Percentiles rank a stretch among this genome's conserved stretches.
Evolutionary conservation across 1,139 yeast genomes (phyloP).

Genomic region (Geotrichum aggregatum): DNA sequence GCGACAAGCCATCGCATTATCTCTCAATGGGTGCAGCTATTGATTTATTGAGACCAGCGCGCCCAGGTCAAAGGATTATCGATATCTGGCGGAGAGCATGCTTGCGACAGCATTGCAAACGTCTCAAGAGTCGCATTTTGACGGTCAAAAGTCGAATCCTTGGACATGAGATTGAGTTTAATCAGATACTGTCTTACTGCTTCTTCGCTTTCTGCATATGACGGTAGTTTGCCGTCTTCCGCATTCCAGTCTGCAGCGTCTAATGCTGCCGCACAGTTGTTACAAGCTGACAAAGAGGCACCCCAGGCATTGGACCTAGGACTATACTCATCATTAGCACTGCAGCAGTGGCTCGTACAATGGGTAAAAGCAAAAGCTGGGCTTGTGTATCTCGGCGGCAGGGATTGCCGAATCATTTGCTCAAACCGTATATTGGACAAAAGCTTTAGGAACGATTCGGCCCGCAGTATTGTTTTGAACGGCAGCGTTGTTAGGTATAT

Average conservation of each 20-base stretch:
- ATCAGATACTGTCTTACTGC: conserved; percentile 21
- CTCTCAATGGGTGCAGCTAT: not conserved
- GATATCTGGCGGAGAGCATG: conserved; percentile 16
- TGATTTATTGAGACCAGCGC: not conserved
- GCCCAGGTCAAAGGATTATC: not conserved
- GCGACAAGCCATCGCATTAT: not conserved
- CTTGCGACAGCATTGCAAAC: conserved; percentile 10
- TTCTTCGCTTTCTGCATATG: conserved; percentile 19
- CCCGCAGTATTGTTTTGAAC: conserved; percentile 30
- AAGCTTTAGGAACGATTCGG: conserved; percentile 32
- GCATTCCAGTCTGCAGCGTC: conserved; percentile 19
- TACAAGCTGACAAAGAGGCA: not conserved
- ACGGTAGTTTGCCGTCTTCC: conserved; percentile 15
- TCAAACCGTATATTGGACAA: conserved; percentile 36
- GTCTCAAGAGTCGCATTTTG: conserved; percentile 9
- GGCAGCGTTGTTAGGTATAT: conserved; percentile 31
- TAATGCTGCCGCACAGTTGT: not conserved
- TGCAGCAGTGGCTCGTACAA: too few relatives aligned
- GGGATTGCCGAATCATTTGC: conserved; percentile 33
- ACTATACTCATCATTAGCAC: too few relatives aligned
- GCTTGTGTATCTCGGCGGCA: conserved; percentile 32
- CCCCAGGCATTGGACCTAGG: too few relatives aligned
- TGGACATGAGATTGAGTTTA: conserved; percentile 12
- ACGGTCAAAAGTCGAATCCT: conserved; percentile 18
- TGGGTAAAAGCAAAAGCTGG: not conserved